Base-by-base conservation (phyloP, 129 eudicot genomes). In the Escallonia herrerae region DNA sequence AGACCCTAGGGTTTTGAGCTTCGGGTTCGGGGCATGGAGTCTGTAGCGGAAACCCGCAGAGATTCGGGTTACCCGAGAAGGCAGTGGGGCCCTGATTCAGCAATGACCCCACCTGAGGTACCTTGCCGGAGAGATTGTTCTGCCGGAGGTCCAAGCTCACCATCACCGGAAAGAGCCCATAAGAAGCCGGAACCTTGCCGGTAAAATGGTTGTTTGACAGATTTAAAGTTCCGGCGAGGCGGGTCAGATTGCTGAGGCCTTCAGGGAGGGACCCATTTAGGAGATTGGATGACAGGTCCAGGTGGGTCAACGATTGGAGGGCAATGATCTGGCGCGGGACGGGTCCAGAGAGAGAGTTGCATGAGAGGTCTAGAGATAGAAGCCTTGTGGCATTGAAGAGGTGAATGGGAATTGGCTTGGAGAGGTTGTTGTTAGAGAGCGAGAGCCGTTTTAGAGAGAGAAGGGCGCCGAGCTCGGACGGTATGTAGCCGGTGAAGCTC, bases 61-160 rank as follows among this genome's bases (percentile, higher is more conserved):
- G 67, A 65, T 58, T 59, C 33, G 95, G 87, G 50, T 93, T 93
- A 44, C 95, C 99, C 2, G 87, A 72, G 59, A 93, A 93, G 3
- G 99, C 96, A 7, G 99, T 93, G 12, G 99, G 99, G 1, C 99
- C 99, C 75, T 89, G 96, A 50, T 93, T 93, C 8, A 93, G 62
- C 49, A 93, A 55, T 4, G 99, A 89, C 4, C 99, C 99, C 47
- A 79, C 90, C 64, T 77, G 73, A 6, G 99, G 99, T 13, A 93
- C 82, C 44, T 89, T 82, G 39, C 99, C 99, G 56, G 86, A 79
- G 52, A 93, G 81, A 59, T 93, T 89, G 60, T 93, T 93, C 40
- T 82, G 58, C 68, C 89, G 81, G 64, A 93, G 85, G 58, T 93
- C 99, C 59, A 93, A 76, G 40, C 96, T 86, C 2, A 93, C 79